Evolutionary conservation across 2,329 filamentous ascomycete genomes (phyloP).

Genomic region (Cladosporium sp.): DNA sequence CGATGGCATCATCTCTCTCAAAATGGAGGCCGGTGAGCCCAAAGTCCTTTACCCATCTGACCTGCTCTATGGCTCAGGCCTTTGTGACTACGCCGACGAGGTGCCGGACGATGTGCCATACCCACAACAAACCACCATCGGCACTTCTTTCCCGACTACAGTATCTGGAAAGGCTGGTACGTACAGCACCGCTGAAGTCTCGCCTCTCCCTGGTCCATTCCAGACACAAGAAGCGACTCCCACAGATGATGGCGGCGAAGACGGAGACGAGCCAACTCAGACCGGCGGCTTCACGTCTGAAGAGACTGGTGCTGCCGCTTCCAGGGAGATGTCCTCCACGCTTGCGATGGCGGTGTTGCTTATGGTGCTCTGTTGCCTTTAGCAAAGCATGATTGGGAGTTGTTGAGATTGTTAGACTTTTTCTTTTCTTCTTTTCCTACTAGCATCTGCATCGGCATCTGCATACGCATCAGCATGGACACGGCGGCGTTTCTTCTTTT

Average conservation of each 20-base stretch:
- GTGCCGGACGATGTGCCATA: slow-evolving; percentile 10
- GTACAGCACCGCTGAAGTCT: slow-evolving; percentile 1
- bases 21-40: slow-evolving; percentile 39
- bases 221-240: background rate
- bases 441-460: background rate
- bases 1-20: slow-evolving; percentile 32
- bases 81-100: slow-evolving; percentile 26
- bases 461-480: background rate
- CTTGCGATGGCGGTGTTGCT: slow-evolving; percentile 4
- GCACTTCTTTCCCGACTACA: slow-evolving; percentile 9
- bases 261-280: background rate
- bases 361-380: slow-evolving; percentile 5
- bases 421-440: background rate
- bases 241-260: background rate
- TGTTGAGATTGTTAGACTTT: background rate
- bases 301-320: background rate
- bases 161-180: slow-evolving; percentile 3
- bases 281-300: slow-evolving; percentile 6
- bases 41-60: slow-evolving; percentile 36
- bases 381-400: background rate
- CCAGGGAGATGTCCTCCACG: background rate
- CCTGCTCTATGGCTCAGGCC: slow-evolving; percentile 27
- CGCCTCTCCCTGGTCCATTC: slow-evolving; percentile 15
- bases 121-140: slow-evolving; percentile 14
- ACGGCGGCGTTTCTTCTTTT: background rate